These are phyloP conservation scores for Alternaria novae-zelandiae DNA, from an alignment of 2,329 filamentous ascomycete species.

Conservation along the genomic window DNA sequence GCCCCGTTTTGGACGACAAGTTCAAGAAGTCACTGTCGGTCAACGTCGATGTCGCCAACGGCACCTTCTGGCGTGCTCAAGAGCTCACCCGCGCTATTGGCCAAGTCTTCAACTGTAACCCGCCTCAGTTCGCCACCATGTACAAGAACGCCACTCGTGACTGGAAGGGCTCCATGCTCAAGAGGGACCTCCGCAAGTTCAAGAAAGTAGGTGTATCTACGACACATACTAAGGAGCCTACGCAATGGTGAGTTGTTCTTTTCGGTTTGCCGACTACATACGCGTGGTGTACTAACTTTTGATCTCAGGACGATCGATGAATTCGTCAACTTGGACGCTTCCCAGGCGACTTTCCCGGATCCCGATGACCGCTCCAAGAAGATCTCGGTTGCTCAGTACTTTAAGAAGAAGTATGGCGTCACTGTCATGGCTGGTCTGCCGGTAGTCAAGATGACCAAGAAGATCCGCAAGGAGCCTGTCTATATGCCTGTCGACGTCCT, in stretches of 20 bases:
- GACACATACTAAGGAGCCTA: slow-evolving; percentile 46
- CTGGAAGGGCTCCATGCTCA: slow-evolving; percentile 35
- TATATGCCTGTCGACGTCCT: slow-evolving; percentile 65
- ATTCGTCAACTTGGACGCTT: slow-evolving; percentile 53
- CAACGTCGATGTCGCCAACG: slow-evolving; percentile 91
- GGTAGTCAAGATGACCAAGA: slow-evolving; percentile 65
- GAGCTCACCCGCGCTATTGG: slow-evolving; percentile 44
- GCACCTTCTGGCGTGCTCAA: slow-evolving; percentile 76
- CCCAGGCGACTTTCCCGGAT: slow-evolving; percentile 57
- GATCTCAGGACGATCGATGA: slow-evolving; percentile 53
- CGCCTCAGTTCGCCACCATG: slow-evolving; percentile 20
- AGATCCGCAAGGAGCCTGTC: slow-evolving; percentile 48
- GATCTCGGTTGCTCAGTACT: slow-evolving; percentile 64
- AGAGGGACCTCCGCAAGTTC: slow-evolving; percentile 51
- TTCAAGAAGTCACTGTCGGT: slow-evolving; percentile 70
- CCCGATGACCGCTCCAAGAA: slow-evolving; percentile 66
- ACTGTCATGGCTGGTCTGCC: slow-evolving; percentile 59
- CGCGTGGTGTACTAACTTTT: not conserved
- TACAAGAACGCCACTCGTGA: slow-evolving; percentile 30
- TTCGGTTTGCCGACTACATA: not conserved
- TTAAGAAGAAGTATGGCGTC: slow-evolving; percentile 59
- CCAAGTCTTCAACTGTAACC: slow-evolving; percentile 36
- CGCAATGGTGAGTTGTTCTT: slow-evolving; percentile 45
- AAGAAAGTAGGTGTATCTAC: slow-evolving; percentile 51
- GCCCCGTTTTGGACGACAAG: slow-evolving; percentile 66